A percentile compares a stretch with the other conserved stretches of the same genome.
phyloP scores from a whole-genome alignment of 1,284 basidiomycete species.

The Veloporphyrellus conicus region DNA sequence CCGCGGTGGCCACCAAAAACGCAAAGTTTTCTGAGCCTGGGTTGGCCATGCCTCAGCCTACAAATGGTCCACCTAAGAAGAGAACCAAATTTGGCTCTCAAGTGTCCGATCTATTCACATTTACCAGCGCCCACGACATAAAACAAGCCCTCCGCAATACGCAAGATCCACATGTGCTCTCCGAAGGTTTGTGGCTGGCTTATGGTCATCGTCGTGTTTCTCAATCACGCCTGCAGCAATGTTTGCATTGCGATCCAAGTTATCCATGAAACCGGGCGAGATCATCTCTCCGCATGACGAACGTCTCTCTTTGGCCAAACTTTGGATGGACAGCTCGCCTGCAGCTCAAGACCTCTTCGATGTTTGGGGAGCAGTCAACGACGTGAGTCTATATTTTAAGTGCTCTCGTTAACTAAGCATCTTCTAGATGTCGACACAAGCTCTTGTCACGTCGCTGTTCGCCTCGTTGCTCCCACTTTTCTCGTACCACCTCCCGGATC shows the following conservation, averaged over 20 bases:
- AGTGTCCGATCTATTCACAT: conserved; percentile 2
- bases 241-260: conserved; percentile 37
- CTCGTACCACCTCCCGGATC: conserved; percentile 62
- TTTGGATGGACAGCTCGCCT: conserved; percentile 56
- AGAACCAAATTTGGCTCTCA: conserved; percentile 8
- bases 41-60: conserved; percentile 11
- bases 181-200: conserved; percentile 22
- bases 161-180: conserved; percentile 21
- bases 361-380: conserved; percentile 52
- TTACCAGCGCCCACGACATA: conserved; percentile 26
- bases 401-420: conserved; percentile 8
- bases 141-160: conserved; percentile 14
- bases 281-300: conserved; percentile 45
- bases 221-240: conserved; percentile 36
- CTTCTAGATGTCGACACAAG: conserved; percentile 38
- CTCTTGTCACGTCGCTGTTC: conserved; percentile 50
- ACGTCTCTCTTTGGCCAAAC: conserved; percentile 52
- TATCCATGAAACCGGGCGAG: conserved; percentile 28
- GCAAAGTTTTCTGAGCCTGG: background rate
- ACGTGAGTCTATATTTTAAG: conserved; percentile 37
- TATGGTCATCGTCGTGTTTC: background rate
- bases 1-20: no score
- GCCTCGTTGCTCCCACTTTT: conserved; percentile 55
- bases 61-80: conserved; percentile 11
- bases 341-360: conserved; percentile 59